Evolutionary conservation across 75 land plant species (phyloP), one percentile per base, ranked within the genome.

Genomic region (Larix kaempferi): DNA sequence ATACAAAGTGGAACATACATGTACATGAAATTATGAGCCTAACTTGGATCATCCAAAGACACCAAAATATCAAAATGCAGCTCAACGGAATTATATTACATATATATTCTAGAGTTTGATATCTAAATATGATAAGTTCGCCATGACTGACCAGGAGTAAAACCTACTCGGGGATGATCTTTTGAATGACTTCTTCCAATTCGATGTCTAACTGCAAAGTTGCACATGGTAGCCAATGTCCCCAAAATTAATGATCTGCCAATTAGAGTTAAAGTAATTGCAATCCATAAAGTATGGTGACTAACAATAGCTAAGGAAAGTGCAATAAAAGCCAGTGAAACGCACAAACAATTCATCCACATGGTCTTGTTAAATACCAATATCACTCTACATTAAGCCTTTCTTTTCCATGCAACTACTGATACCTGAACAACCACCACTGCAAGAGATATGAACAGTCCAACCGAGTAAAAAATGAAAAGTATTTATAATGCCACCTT

Each of bases 391-490:
- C 49, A 79, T 80, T 88, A 86, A 35, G 93, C 88, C 82, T 91
- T 91, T 57, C 83, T 77, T 72, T 88, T 84, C 3, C 82, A 79
- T n/a, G 88, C 90, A 6, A 91, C 89, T 12, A 91, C 44, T 0
- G 90, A 88, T 69, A 90, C 88, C 75, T 91, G 93, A 58, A 88
- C 93, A 41, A 91, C 90, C 5, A 91, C 93, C 58, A 91, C 93
- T 16, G 93, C 90, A 23, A 91, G 79, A n/a, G 93, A 91, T 16
- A 91, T 88, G 83, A 91, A 91, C 60, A 91, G 80, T 2, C 88
- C 93, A 39, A 88, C 25, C 13, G 87, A 86, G 77, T 91, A 90
- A 71, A 79, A 88, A 19, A 91, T 44, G 13, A 91, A 77, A 85
- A 91, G 88, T 61, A 88, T 77, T 19, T 86, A 74, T 62, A 91